Base-by-base conservation (phyloP, 768 basidiomycete genomes). In the Exsudoporus frostii region DNA sequence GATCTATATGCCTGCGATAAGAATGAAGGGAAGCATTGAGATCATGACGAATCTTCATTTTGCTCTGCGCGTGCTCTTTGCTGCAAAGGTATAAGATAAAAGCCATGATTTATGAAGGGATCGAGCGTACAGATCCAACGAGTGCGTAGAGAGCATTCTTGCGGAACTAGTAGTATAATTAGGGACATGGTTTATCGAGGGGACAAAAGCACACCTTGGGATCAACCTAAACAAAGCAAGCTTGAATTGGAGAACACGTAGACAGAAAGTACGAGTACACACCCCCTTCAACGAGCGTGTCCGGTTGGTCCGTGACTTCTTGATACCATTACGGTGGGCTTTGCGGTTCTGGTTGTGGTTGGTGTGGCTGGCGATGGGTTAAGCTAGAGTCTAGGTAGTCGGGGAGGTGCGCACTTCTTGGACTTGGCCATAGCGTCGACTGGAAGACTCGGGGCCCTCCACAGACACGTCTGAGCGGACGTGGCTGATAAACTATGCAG, bases 261-360 rank as follows among this genome's bases (percentile, higher is more conserved):
- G 51, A 48, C 7, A 50, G 10, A 7, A 37, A 40, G 37, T 2
- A 25, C 37, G 17, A 40, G 48, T 6, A 88, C 92, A 58, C 81
- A 98, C 96, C 82, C 94, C 95, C 78, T 84, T 92, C 79, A 90
- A 65, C 34, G 90, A 94, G 61, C 86, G 81, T 62, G 88, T 82
- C 65, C 85, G 81, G 70, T 82, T 78, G 53, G 82, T 79, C 72
- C 79, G 75, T 48, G 92, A 88, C 72, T 80, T 83, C 78, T 89
- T 92, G 79, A 98, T 96, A 68, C 95, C 96, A 80, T 98, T 98
- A 61, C 90, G 84, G 80, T 98, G 96, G 61, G 96, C 93, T 84
- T 97, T 98, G 75, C 84, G 85, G 80, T 65, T 92, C 79, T 97
- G 93, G 81, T 96, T 97, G 82, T 96, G 94, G 74, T 91, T 92